These are phyloP conservation scores for Euphorbia celastroides DNA, from an alignment of 441 rosid species.

Conservation along the genomic window DNA sequence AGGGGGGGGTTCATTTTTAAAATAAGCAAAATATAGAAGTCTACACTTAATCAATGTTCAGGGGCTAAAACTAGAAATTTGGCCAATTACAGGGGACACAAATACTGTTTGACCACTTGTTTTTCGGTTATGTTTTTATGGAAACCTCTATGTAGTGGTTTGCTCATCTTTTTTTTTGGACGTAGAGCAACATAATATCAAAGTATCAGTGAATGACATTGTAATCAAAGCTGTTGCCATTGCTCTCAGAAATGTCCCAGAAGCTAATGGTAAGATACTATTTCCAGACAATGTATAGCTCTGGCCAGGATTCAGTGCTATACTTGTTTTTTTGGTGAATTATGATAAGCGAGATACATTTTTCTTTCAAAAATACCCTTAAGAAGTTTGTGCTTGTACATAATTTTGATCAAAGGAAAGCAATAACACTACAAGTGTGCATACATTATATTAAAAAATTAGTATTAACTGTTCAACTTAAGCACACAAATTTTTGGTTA, in stretches of 20 bases:
- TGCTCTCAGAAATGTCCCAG: conserved; percentile 74
- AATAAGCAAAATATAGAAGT: neutral
- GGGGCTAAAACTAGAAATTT: neutral
- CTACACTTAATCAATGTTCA: neutral
- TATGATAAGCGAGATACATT: neutral
- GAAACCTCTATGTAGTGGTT: conserved; percentile 20
- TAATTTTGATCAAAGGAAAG: neutral
- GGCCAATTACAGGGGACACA: neutral
- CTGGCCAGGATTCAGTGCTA: neutral
- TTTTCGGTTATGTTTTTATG: conserved; percentile 10
- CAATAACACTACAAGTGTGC: neutral
- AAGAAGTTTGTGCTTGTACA: neutral
- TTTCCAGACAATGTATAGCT: conserved; percentile 10
- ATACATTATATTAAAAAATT: neutral
- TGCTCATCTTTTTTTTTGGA: conserved; percentile 25
- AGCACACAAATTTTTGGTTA: neutral
- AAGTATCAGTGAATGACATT: conserved; percentile 95
- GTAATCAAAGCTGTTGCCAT: conserved; percentile 91
- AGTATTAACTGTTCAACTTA: neutral
- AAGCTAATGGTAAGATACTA: conserved; percentile 80
- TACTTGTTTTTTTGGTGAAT: conserved; percentile 1
- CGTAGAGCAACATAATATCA: conserved; percentile 75
- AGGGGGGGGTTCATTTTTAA: neutral
- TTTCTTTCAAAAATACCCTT: neutral
- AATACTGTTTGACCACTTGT: neutral